phyloP scores from a whole-genome alignment of 2,329 filamentous ascomycete genomes.

The Purpureocillium lavendulum region DNA sequence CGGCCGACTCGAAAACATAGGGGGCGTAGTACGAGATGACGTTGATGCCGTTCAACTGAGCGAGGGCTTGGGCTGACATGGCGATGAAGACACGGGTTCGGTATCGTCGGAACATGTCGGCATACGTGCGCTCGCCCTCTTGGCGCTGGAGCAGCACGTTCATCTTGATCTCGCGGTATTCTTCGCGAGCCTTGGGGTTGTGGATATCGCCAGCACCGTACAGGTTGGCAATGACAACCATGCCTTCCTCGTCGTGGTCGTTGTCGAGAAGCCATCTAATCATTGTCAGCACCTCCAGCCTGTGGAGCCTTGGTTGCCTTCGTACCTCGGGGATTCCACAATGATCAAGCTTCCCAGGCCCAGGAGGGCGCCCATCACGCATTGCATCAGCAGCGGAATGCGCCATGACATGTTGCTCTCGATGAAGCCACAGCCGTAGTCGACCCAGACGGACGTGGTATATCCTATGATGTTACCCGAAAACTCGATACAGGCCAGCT shows the following conservation, averaged over 20 bases:
- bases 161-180: conserved; percentile 99
- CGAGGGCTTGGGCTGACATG: conserved; percentile 94
- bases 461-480: conserved; percentile 96
- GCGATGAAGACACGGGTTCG: conserved; percentile 90
- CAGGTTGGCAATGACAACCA: conserved; percentile 94
- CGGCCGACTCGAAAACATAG: conserved; percentile 90
- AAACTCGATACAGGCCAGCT: conserved; percentile 95
- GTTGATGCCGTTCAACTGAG: conserved; percentile 97
- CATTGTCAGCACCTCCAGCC: conserved; percentile 15
- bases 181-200: conserved; percentile 82
- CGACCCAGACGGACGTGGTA: conserved; percentile 94
- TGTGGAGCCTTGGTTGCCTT: neutral
- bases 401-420: conserved; percentile 82
- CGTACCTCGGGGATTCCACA: conserved; percentile 87
- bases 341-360: conserved; percentile 84
- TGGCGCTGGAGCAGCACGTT: conserved; percentile 86
- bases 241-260: conserved; percentile 95
- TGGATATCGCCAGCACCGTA: conserved; percentile 96
- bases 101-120: conserved; percentile 93
- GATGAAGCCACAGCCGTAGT: conserved; percentile 94
- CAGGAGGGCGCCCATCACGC: conserved; percentile 82
- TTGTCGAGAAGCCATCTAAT: conserved; percentile 90
- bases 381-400: conserved; percentile 83
- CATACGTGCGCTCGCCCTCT: conserved; percentile 86
- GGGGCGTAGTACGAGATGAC: conserved; percentile 99